Percentiles rank a stretch among this genome's conserved stretches.
Evolutionary conservation across 2,329 filamentous ascomycete species (phyloP).

Genomic region (Chrysosporium keratinophilum): DNA sequence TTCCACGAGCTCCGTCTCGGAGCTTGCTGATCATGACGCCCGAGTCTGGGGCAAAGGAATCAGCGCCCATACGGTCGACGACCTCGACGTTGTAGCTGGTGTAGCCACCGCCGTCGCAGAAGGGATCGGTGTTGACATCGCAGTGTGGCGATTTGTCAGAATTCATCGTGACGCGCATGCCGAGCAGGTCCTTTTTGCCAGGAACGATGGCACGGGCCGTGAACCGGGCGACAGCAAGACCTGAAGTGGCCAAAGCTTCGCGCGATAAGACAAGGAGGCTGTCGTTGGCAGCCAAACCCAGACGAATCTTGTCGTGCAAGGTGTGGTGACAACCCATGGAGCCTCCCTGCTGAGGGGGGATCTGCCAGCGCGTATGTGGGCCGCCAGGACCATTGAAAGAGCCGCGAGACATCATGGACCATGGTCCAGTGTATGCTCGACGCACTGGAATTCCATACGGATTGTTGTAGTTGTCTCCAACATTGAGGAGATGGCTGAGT

Average conservation of each 20-base stretch:
- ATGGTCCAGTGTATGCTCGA: constrained; percentile 16
- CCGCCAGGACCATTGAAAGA: constrained; percentile 18
- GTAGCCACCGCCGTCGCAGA: constrained; percentile 16
- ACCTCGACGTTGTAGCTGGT: constrained; percentile 17
- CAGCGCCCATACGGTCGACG: constrained; percentile 17
- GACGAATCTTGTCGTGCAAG: constrained; percentile 15
- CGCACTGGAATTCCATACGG: constrained; percentile 14
- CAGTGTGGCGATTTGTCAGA: constrained; percentile 13
- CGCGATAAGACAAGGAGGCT: constrained; percentile 14
- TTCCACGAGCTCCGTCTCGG: constrained; percentile 1
- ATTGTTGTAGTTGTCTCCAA: constrained; percentile 18
- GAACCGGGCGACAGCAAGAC: constrained; percentile 14
- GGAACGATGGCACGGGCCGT: constrained; percentile 14
- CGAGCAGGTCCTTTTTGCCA: constrained; percentile 10
- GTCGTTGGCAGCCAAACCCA: constrained; percentile 10
- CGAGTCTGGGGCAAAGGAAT: constrained; percentile 17
- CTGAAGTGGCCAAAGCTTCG: constrained; percentile 14
- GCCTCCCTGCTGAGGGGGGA: constrained; percentile 14
- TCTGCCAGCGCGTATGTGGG: constrained; percentile 16
- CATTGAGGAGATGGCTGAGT: constrained; percentile 17
- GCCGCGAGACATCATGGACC: constrained; percentile 18
- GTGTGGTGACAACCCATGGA: constrained; percentile 17
- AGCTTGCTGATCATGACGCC: constrained; percentile 18
- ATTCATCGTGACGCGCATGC: constrained; percentile 16
- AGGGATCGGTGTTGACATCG: constrained; percentile 12